These are phyloP conservation scores for Alloascoidea africana DNA, from an alignment of 805 yeast species.

Conservation along the genomic window DNA sequence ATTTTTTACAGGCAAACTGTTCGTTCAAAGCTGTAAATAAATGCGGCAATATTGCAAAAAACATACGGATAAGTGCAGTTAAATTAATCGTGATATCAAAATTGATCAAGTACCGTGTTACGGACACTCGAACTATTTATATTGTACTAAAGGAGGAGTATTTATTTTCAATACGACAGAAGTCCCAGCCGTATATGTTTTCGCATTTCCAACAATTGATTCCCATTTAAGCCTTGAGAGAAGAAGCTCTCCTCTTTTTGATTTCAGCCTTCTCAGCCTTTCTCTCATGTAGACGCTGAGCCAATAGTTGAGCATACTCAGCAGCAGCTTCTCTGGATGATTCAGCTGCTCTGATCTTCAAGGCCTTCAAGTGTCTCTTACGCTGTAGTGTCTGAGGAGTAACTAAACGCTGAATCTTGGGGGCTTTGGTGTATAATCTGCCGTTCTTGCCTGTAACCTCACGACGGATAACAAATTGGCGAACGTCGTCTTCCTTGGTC, in stretches of 20 bases:
- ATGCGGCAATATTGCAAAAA: neutral
- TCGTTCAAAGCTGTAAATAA: constrained; percentile 1
- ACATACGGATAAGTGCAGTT: neutral
- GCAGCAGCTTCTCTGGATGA: constrained; percentile 99
- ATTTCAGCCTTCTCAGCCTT: constrained; percentile 97
- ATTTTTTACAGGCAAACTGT: neutral
- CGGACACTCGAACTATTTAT: no score
- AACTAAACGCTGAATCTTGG: constrained; percentile 98
- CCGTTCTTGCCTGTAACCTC: constrained; percentile 93
- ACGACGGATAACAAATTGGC: constrained; percentile 93
- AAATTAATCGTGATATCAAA: no score
- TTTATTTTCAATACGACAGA: no score
- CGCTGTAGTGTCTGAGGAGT: constrained; percentile 99
- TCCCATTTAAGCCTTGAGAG: constrained; percentile 44
- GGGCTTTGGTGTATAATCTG: constrained; percentile 98
- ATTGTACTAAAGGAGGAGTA: no score
- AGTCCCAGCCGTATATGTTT: no score
- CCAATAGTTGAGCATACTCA: constrained; percentile 97
- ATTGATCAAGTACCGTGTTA: no score
- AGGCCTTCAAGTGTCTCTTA: constrained; percentile 92
- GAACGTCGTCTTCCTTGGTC: constrained; percentile 84
- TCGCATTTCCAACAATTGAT: no score
- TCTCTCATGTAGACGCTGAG: constrained; percentile 95
- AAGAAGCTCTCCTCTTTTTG: constrained; percentile 99
- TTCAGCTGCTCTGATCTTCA: constrained; percentile 94